Percentiles rank a stretch among this genome's conserved stretches.
These are phyloP conservation scores for Diversispora epigaea DNA, from an alignment of 192 early-diverging fungal species.

Conservation along the genomic window DNA sequence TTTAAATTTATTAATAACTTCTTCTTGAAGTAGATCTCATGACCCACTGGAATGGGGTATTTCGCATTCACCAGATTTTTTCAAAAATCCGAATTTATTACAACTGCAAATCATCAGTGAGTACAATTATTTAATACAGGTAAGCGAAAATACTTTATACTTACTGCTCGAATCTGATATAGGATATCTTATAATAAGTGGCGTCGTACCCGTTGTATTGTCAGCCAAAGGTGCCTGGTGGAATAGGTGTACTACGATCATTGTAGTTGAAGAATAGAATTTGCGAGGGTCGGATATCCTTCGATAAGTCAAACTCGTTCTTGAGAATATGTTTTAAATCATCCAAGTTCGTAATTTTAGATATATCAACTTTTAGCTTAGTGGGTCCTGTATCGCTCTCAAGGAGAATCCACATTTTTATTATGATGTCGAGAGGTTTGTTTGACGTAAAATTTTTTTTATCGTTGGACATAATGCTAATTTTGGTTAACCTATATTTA, in stretches of 20 bases:
- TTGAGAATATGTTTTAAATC: background rate
- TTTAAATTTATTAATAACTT: no score
- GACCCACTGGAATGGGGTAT: no score
- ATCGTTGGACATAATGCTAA: no score
- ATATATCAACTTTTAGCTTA: constrained; percentile 9
- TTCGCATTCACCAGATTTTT: no score
- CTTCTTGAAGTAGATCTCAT: no score
- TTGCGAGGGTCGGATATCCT: background rate
- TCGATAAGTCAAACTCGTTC: background rate
- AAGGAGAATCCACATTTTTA: constrained; percentile 10
- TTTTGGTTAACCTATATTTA: no score
- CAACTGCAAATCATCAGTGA: no score
- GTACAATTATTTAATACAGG: no score
- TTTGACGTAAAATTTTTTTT: no score
- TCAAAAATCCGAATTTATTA: no score
- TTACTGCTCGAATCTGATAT: constrained; percentile 6
- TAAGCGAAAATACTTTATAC: background rate
- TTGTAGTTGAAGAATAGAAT: background rate
- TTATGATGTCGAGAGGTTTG: background rate
- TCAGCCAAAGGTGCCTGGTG: constrained; percentile 2
- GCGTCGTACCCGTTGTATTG: background rate
- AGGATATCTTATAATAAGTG: background rate
- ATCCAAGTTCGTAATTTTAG: background rate
- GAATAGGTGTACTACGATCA: background rate
- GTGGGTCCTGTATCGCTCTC: background rate